These are phyloP conservation scores for Delonix regia DNA, from an alignment of 306 rosid genomes.

Conservation along the genomic window DNA sequence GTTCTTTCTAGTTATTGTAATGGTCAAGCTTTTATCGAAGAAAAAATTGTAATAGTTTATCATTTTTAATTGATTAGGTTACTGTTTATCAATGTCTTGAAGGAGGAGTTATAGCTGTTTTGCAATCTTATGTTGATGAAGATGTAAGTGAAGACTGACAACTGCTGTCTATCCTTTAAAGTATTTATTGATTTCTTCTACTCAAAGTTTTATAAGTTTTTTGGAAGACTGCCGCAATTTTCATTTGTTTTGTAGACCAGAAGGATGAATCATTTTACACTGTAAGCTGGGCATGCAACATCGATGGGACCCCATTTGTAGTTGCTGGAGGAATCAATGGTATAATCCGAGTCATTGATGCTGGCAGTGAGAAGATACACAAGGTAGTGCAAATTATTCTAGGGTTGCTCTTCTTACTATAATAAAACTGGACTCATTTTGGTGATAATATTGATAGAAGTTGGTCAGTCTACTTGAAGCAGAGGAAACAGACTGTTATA, in stretches of 20 bases:
- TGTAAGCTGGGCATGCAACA: constrained; percentile 82
- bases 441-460: neutral
- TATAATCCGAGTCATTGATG: constrained; percentile 76
- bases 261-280: constrained; percentile 97
- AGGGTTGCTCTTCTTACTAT: neutral
- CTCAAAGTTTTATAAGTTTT: neutral
- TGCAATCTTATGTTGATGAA: constrained; percentile 94
- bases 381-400: constrained; percentile 57
- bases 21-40: neutral
- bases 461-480: constrained; percentile 28
- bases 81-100: constrained; percentile 54
- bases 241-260: constrained; percentile 69
- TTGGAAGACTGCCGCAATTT: constrained; percentile 33
- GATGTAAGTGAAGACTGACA: constrained; percentile 62
- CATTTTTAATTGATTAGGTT: constrained; percentile 46
- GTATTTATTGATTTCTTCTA: neutral
- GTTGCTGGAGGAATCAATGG: constrained; percentile 97
- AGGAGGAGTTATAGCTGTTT: constrained; percentile 83
- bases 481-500: neutral
- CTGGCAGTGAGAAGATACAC: constrained; percentile 82
- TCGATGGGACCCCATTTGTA: constrained; percentile 67
- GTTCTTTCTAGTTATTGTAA: neutral
- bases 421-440: neutral
- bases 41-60: neutral
- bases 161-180: neutral